phyloP scores from a whole-genome alignment of 768 basidiomycete species.

The Leucocoprinus birnbaumii region DNA sequence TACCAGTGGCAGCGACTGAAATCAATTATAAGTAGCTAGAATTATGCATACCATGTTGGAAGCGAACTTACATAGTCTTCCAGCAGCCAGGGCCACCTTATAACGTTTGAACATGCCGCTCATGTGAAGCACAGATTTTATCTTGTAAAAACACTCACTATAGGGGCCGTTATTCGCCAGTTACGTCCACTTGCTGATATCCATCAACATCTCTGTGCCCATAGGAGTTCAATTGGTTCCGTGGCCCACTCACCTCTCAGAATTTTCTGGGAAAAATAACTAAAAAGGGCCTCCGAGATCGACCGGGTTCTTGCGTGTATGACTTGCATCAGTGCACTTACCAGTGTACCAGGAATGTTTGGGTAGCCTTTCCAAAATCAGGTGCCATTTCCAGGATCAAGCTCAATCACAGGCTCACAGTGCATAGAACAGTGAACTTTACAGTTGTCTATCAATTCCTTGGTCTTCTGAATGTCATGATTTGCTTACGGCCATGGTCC shows the following conservation, averaged over 20 bases:
- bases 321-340: no score
- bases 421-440: conserved; percentile 33
- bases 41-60: background rate
- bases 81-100: background rate
- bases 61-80: conserved; percentile 2
- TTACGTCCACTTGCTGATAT: conserved; percentile 32
- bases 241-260: conserved; percentile 8
- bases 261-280: conserved; percentile 18
- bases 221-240: no score
- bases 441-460: no score
- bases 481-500: conserved; percentile 27
- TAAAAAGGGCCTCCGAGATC: background rate
- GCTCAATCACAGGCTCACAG: conserved; percentile 22
- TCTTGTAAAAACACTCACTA: conserved; percentile 6
- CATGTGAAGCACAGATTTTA: background rate
- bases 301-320: no score
- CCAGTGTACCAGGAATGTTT: conserved; percentile 53
- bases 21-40: background rate
- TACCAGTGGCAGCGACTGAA: conserved; percentile 11
- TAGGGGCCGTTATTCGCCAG: conserved; percentile 24
- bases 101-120: no score
- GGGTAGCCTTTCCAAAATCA: conserved; percentile 29
- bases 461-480: no score
- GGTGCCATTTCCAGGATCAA: no score
- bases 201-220: background rate